Evolutionary conservation across 768 basidiomycete genomes (phyloP).

Genomic region (Podaxis sp.): DNA sequence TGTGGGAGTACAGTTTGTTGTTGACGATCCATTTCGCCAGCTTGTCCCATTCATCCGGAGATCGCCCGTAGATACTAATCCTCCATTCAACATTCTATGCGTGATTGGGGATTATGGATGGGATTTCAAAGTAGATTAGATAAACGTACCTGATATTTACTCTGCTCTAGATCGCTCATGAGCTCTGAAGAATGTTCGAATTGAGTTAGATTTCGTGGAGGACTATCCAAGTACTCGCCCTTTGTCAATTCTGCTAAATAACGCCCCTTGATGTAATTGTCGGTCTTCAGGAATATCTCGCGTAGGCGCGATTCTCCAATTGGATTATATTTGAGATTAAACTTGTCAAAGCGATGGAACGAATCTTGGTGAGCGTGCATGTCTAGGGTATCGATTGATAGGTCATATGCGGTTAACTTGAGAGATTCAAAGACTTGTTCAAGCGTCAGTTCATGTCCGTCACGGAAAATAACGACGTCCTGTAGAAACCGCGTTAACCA

Average conservation of each 20-base stretch:
- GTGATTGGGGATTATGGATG: background rate
- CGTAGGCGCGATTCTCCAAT: constrained; percentile 92
- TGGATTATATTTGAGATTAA: constrained; percentile 96
- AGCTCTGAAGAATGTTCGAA: constrained; percentile 56
- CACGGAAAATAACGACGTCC: constrained; percentile 96
- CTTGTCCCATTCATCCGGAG: constrained; percentile 91
- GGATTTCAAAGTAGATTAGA: background rate
- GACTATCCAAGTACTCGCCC: constrained; percentile 43
- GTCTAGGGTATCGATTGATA: constrained; percentile 97
- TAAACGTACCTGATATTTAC: constrained; percentile 85
- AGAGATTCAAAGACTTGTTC: constrained; percentile 96
- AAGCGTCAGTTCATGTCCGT: constrained; percentile 84
- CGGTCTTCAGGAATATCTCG: constrained; percentile 98
- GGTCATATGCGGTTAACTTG: constrained; percentile 92
- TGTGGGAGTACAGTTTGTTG: constrained; percentile 92
- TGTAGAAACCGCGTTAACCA: constrained; percentile 26
- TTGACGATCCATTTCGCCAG: constrained; percentile 95
- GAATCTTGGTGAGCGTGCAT: constrained; percentile 99
- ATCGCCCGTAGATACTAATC: constrained; percentile 90
- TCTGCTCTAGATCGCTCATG: constrained; percentile 96
- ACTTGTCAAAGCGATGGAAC: constrained; percentile 98
- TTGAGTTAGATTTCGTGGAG: background rate
- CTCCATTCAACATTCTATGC: constrained; percentile 93
- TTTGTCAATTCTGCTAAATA: constrained; percentile 95
- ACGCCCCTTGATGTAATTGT: constrained; percentile 88